Base-by-base conservation (phyloP, 768 basidiomycete genomes). In the Calocera cornea region DNA sequence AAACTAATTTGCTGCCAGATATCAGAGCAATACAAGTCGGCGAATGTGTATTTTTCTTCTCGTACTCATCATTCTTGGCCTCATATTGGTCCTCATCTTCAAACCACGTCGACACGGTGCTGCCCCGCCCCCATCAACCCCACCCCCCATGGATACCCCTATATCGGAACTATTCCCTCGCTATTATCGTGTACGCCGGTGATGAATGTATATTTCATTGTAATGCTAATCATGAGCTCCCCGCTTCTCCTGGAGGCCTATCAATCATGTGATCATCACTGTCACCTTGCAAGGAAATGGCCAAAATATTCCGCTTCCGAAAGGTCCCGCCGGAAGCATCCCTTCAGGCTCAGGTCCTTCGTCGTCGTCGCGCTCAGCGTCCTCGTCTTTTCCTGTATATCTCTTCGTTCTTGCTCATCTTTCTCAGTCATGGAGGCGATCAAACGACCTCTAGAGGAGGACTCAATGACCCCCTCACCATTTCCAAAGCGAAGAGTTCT, bases 21-120 rank as follows among this genome's bases (percentile, higher is more conserved):
- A 97, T 78, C 97, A 99, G 79, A 88, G 88, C 74, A 93, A 89
- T 73, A 93, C 95, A 1, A 94, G 95, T 44, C 84, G 92, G 73
- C 83, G 95, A 78, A 87, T 89, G 75, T 92, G 93, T 77, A 98
- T 99, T 67, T 89, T 98, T 75, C 82, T 98, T 60, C 83, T 99
- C 41, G 70, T 97, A 60, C 83, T 99, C 40, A 83, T 95, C 74
- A 95, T 98, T 72, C 83, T 94, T 73, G 92, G 89, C 16, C 83
- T 94, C 67, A 83, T 95, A 73, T 72, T 97, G 70, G 84, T 94
- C 64, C 83, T 99, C 73, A 88, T 97, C 68, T 92, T 95, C 81
- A 97, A 97, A 79, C 93, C 95, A 49, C 87, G 86, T 22, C 50
- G 69, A 68, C 50, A 41, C n/a, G 17, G 27, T 33, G 40, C 38